Percentiles rank a stretch among this genome's conserved stretches.
These are phyloP conservation scores for Hippophae gyantsensis DNA, from an alignment of 306 rosid genomes.

Conservation along the genomic window DNA sequence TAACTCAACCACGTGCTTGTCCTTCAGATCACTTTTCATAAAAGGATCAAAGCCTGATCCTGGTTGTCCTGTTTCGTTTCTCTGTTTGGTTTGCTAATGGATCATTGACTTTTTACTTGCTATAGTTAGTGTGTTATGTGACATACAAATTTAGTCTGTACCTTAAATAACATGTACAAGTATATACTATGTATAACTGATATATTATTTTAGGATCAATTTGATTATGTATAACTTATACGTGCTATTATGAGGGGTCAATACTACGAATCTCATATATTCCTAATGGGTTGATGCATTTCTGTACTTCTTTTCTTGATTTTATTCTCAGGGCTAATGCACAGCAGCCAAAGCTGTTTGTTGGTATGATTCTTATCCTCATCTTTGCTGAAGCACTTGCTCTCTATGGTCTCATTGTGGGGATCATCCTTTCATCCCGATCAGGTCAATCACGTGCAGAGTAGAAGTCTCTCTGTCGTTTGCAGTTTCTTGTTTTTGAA, in stretches of 20 bases:
- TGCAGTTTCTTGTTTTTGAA: background rate
- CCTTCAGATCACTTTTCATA: background rate
- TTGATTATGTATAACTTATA: too few relatives aligned
- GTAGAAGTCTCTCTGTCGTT: constrained; percentile 13
- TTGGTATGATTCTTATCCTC: constrained; percentile 73
- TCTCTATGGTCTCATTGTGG: constrained; percentile 72
- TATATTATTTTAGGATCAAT: too few relatives aligned
- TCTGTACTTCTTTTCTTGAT: constrained; percentile 7
- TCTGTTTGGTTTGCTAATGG: constrained; percentile 1
- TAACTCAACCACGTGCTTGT: background rate
- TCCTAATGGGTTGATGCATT: too few relatives aligned
- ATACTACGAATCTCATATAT: too few relatives aligned
- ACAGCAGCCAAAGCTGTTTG: constrained; percentile 81
- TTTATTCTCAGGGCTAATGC: constrained; percentile 58
- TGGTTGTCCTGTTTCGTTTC: constrained; percentile 5
- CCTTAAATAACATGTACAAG: too few relatives aligned
- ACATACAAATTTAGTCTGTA: background rate
- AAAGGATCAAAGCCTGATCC: background rate
- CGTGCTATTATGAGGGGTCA: too few relatives aligned
- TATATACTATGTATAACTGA: too few relatives aligned
- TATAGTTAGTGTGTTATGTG: background rate
- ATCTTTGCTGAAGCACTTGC: constrained; percentile 81
- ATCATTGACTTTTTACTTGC: background rate
- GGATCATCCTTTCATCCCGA: constrained; percentile 76
- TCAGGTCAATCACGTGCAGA: constrained; percentile 78